Base-by-base conservation (phyloP, 208 protist genomes). In the Crithidia sp. region DNA sequence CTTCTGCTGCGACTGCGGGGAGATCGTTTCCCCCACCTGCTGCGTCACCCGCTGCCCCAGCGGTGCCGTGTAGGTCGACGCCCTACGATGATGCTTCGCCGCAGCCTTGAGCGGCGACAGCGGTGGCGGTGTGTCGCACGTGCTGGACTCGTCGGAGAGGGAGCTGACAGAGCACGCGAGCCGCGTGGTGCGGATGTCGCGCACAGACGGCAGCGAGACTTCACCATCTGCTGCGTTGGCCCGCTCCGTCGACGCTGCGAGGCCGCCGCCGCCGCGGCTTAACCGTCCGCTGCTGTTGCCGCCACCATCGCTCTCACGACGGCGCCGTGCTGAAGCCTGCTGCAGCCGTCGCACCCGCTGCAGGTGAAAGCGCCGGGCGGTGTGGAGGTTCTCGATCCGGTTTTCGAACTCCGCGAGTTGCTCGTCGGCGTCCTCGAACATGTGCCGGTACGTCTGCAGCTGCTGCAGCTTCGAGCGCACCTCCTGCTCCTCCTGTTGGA, bases 321-420 rank as follows among this genome's bases (percentile, higher is more conserved):
- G n/a, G 62, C 43, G 55, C 28, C n/a, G 40, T 19, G 47, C 68
- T 9, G 36, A 6, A 5, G 16, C 7, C 39, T 80, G 67, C 77
- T 94, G 91, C 64, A 96, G 67, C 7, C 74, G 79, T 10, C 83
- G 80, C 0, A 93, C 77, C n/a, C 77, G 82, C 28, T 87, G 87
- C 41, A 91, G 77, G 68, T 89, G 85, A 71, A 87, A 91, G 43
- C 65, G 76, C 12, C 83, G 88, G 1, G 84, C 81, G 59, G 90
- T 87, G 63, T 88, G 83, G 4, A 96, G 66, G 54, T 77, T 92
- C 44, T 96, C 89, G 68, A 96, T 90, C 36, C 80, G 84, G 50
- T 78, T 76, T 37, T 92, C 82, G 44, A 96, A 73, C 74, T 96
- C 91, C 5, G 63, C 74, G 14, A 92, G 68, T 73, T 94, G 91